Evolutionary conservation across 2,329 filamentous ascomycete species (phyloP).

Genomic region (Leptographium procerum): DNA sequence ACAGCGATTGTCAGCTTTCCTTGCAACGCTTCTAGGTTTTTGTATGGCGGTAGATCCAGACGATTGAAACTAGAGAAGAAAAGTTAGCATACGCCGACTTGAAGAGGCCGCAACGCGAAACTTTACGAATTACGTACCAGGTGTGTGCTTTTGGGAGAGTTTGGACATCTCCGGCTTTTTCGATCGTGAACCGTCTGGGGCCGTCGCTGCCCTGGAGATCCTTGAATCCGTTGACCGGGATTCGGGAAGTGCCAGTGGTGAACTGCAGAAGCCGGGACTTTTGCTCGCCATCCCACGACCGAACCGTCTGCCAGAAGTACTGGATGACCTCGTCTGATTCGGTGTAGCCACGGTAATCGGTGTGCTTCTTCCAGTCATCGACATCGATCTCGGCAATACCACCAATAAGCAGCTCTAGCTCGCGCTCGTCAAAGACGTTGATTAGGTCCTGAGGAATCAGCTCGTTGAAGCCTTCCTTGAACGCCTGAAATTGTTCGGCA

Average conservation of each 20-base stretch:
- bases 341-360: conserved; percentile 96
- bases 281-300: conserved; percentile 95
- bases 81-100: conserved; percentile 15
- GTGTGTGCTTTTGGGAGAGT: conserved; percentile 96
- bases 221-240: conserved; percentile 98
- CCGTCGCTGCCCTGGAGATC: conserved; percentile 96
- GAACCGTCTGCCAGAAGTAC: conserved; percentile 97
- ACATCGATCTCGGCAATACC: conserved; percentile 99
- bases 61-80: conserved; percentile 75
- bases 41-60: conserved; percentile 88
- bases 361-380: conserved; percentile 99
- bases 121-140: conserved; percentile 55
- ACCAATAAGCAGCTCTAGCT: conserved; percentile 90
- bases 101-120: background rate
- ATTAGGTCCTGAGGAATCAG: conserved; percentile 92
- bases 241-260: conserved; percentile 92
- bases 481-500: conserved; percentile 95
- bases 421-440: conserved; percentile 97
- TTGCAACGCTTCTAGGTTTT: conserved; percentile 72
- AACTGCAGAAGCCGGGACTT: conserved; percentile 95
- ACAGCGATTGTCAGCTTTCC: conserved; percentile 92
- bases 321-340: conserved; percentile 95
- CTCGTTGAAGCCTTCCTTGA: conserved; percentile 95
- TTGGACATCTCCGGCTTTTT: conserved; percentile 84
- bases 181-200: conserved; percentile 90